Conservation (phyloP, 75 land plant genomes). For the Pinus tabuliformis region DNA sequence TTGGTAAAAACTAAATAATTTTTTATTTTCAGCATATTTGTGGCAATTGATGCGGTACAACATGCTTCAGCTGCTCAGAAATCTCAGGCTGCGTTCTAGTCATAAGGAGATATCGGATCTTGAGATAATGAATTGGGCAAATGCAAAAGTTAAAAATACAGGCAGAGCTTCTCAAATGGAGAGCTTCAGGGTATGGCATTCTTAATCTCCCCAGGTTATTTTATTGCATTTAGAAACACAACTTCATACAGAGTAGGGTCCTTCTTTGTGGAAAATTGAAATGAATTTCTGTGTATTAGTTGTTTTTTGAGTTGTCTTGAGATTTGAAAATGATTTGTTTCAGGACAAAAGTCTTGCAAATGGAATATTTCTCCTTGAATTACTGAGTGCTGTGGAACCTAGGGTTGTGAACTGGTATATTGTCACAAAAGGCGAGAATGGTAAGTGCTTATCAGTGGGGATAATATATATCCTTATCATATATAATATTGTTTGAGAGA, state of each 20-base stretch:
- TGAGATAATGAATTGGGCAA: conserved; percentile 88
- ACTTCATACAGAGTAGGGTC: background rate
- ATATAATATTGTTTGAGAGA: too few species aligned
- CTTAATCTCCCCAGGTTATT: background rate
- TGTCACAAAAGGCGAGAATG: conserved; percentile 83
- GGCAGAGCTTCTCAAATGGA: conserved; percentile 69
- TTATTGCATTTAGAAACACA: background rate
- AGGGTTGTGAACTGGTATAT: conserved; percentile 92
- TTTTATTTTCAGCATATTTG: conserved; percentile 69
- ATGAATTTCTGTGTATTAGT: background rate
- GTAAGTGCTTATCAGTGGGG: conserved; percentile 29
- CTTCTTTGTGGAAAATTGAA: background rate
- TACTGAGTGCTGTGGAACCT: conserved; percentile 87
- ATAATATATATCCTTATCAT: too few species aligned
- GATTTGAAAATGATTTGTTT: conserved; percentile 4
- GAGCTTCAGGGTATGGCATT: conserved; percentile 57
- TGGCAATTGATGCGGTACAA: conserved; percentile 95
- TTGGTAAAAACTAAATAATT: background rate
- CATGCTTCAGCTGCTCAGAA: conserved; percentile 82
- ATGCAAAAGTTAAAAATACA: conserved; percentile 62
- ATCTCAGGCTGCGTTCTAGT: conserved; percentile 68
- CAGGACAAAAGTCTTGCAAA: conserved; percentile 86
- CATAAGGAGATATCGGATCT: conserved; percentile 72
- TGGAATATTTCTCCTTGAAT: conserved; percentile 89
- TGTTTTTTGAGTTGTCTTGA: background rate